These are phyloP conservation scores for Exophiala bonariae DNA, from an alignment of 2,329 filamentous ascomycete species.

Conservation along the genomic window DNA sequence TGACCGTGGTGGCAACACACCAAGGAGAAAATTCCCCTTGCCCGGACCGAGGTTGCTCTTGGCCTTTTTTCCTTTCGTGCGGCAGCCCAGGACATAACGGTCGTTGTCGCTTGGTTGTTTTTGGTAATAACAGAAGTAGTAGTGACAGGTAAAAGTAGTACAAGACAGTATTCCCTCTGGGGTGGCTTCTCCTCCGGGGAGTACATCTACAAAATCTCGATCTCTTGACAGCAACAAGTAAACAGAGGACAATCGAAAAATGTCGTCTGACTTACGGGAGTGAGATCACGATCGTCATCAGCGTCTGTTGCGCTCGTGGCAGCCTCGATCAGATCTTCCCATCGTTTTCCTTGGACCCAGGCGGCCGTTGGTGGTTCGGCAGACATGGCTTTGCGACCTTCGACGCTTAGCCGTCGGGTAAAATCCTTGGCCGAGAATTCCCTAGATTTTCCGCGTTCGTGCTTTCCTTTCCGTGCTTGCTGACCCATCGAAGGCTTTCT, in stretches of 20 bases:
- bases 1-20: not conserved
- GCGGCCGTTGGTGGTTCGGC: slow-evolving; percentile 78
- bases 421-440: slow-evolving; percentile 64
- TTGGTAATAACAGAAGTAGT: slow-evolving; percentile 27
- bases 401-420: slow-evolving; percentile 69
- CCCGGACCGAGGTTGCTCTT: slow-evolving; percentile 10
- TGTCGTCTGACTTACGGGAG: slow-evolving; percentile 65
- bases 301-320: slow-evolving; percentile 82
- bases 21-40: slow-evolving; percentile 18
- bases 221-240: slow-evolving; percentile 31
- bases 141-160: slow-evolving; percentile 27
- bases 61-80: slow-evolving; percentile 15
- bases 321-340: slow-evolving; percentile 95
- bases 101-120: slow-evolving; percentile 20
- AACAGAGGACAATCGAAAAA: slow-evolving; percentile 34
- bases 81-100: slow-evolving; percentile 21
- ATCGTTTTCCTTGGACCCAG: slow-evolving; percentile 76
- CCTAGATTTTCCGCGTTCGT: slow-evolving; percentile 68
- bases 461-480: slow-evolving; percentile 70
- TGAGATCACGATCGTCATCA: slow-evolving; percentile 81
- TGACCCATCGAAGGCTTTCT: slow-evolving; percentile 87
- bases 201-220: slow-evolving; percentile 30
- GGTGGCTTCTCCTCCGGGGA: slow-evolving; percentile 19
- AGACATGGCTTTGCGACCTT: slow-evolving; percentile 79
- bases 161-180: slow-evolving; percentile 21